These are phyloP conservation scores for Pterulicium gracile DNA, from an alignment of 1,284 basidiomycete genomes.

Conservation along the genomic window DNA sequence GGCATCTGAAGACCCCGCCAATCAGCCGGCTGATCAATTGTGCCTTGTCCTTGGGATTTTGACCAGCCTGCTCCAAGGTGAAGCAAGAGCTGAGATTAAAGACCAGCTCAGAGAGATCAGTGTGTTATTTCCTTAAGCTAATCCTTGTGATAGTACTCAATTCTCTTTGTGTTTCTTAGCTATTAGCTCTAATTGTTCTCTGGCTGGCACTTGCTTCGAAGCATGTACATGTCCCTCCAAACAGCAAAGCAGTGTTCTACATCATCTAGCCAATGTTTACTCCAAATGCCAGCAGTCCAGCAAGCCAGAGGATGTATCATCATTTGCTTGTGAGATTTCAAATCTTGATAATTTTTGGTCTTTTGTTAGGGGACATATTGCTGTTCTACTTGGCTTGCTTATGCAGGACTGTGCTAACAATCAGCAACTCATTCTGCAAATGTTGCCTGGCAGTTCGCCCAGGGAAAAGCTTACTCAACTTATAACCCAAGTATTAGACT, in stretches of 20 bases:
- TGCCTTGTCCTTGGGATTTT: slow-evolving; percentile 62
- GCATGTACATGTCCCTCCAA: background rate
- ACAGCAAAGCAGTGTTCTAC: background rate
- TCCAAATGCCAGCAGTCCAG: slow-evolving; percentile 16
- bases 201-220: background rate
- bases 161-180: slow-evolving; percentile 4
- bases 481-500: too few relatives aligned
- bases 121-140: too few relatives aligned
- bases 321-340: slow-evolving; percentile 11
- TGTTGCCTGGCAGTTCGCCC: slow-evolving; percentile 32
- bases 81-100: slow-evolving; percentile 29
- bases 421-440: slow-evolving; percentile 30
- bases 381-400: slow-evolving; percentile 63
- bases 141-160: too few relatives aligned
- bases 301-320: slow-evolving; percentile 22
- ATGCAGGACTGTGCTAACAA: slow-evolving; percentile 37
- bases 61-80: slow-evolving; percentile 58
- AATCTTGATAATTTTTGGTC: slow-evolving; percentile 6
- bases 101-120: slow-evolving; percentile 33
- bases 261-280: slow-evolving; percentile 16
- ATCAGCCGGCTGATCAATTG: slow-evolving; percentile 45
- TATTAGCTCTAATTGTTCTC: slow-evolving; percentile 7
- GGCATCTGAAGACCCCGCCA: slow-evolving; percentile 7
- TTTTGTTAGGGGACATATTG: slow-evolving; percentile 57
- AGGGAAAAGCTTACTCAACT: too few relatives aligned